phyloP scores from a whole-genome alignment of 2,329 filamentous ascomycete species.

The Nothopassalora personata region DNA sequence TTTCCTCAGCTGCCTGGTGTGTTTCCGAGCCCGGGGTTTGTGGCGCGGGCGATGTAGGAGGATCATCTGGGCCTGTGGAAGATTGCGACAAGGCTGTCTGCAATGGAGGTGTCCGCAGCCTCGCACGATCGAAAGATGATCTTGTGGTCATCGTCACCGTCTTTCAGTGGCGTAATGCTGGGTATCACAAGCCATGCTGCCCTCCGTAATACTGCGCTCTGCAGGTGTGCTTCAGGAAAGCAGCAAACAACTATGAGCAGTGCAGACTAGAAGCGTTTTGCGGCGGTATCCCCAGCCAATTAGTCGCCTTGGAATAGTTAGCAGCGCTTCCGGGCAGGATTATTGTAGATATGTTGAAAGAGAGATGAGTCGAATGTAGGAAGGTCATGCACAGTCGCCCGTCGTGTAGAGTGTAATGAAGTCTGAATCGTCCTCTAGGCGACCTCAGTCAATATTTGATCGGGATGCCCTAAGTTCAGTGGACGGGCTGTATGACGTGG shows the following conservation, averaged over 20 bases:
- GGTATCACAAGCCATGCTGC: neutral
- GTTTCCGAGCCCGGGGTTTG: constrained; percentile 7
- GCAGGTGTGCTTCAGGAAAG: neutral
- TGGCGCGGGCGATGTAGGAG: constrained; percentile 10
- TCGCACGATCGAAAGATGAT: constrained; percentile 7
- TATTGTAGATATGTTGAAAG: too few species aligned
- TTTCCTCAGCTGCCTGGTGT: constrained; percentile 3
- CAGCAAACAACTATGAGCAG: neutral
- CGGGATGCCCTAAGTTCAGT: too few species aligned
- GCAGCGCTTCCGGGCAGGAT: too few species aligned
- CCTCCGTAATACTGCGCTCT: neutral
- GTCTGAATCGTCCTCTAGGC: too few species aligned
- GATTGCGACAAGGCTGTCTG: constrained; percentile 5
- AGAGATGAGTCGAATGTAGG: too few species aligned
- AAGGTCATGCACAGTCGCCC: too few species aligned
- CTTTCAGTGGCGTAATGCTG: neutral
- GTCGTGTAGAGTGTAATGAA: too few species aligned
- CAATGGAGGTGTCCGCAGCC: constrained; percentile 9
- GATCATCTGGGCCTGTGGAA: constrained; percentile 3
- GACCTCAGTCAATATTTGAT: too few species aligned
- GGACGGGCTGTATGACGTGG: too few species aligned
- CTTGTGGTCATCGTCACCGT: constrained; percentile 8
- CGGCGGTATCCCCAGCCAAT: too few species aligned
- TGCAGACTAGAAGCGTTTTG: too few species aligned
- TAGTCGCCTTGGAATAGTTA: too few species aligned